A percentile compares a stretch with the other conserved stretches of the same genome.
phyloP scores from a whole-genome alignment of 1,139 yeast genomes.

The Lodderomyces beijingensis region DNA sequence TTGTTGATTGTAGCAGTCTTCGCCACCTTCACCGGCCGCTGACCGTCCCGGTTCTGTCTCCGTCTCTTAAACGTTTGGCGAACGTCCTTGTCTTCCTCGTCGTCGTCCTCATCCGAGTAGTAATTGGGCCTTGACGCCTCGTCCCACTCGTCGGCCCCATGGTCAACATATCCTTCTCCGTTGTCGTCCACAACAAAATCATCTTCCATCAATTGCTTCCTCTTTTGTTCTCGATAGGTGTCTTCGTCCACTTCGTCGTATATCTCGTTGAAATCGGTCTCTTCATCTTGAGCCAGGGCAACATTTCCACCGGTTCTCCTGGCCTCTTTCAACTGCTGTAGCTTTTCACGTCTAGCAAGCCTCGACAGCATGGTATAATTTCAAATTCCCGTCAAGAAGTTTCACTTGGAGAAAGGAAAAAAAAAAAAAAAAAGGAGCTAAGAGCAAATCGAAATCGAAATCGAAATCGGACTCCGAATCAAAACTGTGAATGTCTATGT shows the following conservation, averaged over 20 bases:
- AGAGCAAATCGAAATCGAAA: too few relatives aligned
- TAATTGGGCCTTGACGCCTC: conserved; percentile 45
- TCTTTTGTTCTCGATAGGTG: conserved; percentile 68
- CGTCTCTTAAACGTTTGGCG: conserved; percentile 22
- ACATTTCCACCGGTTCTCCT: conserved; percentile 32
- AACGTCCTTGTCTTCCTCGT: conserved; percentile 5
- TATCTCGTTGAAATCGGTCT: conserved; percentile 32
- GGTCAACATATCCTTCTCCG: conserved; percentile 87
- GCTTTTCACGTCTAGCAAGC: conserved; percentile 29
- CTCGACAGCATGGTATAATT: conserved; percentile 35
- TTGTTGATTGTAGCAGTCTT: conserved; percentile 49
- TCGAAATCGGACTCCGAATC: too few relatives aligned
- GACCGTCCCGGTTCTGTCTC: conserved; percentile 25
- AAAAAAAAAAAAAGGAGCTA: too few relatives aligned
- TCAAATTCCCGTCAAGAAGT: too few relatives aligned
- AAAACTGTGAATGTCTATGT: too few relatives aligned
- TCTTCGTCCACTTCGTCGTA: conserved; percentile 88
- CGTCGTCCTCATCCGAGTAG: conserved; percentile 50
- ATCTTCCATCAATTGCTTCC: conserved; percentile 78
- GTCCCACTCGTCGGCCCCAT: conserved; percentile 92
- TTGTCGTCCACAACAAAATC: conserved; percentile 93
- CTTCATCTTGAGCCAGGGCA: conserved; percentile 17
- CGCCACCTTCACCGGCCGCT: conserved; percentile 40
- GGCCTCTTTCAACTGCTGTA: conserved; percentile 39
- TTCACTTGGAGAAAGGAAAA: too few relatives aligned